Evolutionary conservation across 2,329 filamentous ascomycete genomes (phyloP), one percentile per base, ranked within the genome.

Genomic region (Cordyceps javanica): DNA sequence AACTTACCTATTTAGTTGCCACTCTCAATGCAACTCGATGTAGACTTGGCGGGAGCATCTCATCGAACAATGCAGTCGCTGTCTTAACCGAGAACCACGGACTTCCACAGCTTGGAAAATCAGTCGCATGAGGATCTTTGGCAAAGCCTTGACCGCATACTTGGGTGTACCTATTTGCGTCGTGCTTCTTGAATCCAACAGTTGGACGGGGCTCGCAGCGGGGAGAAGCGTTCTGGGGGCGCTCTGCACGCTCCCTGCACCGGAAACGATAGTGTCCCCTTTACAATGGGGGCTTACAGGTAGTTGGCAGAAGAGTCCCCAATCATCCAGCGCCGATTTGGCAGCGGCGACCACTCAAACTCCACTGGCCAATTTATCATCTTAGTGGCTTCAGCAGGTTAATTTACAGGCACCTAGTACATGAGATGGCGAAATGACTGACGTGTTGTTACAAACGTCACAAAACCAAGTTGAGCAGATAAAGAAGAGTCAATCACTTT

Each of bases 301-400:
- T 16, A 38, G 36, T 14, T 38, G 14, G 38, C 38, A 16, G 21
- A 41, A 19, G 25, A 28, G 36, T 38, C 41, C 23, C 53, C 42
- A 55, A 55, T 55, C 53, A 55, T 19, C 16, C 42, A 39, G 42
- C 23, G 32, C 11, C 21, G 16, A 48, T 46, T 55, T 48, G 41
- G 16, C 52, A 38, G 36, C 36, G 2, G 32, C 6, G 23, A 3
- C 30, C 7, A 7, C 3, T 6, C 7, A 14, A 3, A 38, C 53
- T 30, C 53, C 53, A 55, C 53, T 30, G 53, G 7, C 25, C 26
- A 48, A 30, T 52, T 14, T 30, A 13, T 14, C 36, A 51, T 51
- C 39, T 45, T 26, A 45, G 52, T 55, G 52, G 52, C 32, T 55
- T 41, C 53, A 55, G 53, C n/a, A n/a, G n/a, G 6, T 32, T 5